Base-by-base conservation (phyloP, 2,329 filamentous ascomycete species). In the Fragosphaeria purpurea region DNA sequence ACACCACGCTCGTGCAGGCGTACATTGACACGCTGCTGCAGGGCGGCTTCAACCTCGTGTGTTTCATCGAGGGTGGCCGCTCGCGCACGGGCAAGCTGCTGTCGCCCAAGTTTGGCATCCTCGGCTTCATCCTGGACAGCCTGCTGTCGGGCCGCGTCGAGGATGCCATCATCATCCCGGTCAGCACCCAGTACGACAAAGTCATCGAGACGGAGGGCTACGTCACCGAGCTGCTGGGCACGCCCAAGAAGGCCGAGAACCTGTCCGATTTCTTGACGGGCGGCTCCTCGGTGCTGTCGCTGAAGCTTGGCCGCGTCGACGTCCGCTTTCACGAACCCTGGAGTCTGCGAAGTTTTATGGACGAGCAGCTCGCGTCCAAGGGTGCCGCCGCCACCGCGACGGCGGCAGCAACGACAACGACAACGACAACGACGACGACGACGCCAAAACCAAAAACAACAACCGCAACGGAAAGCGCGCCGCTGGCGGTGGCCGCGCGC, bases 201-300 rank as follows among this genome's bases (percentile, higher is more conserved):
- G 93, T 98, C 50, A 94, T 98, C 53, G 93, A 98, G 66, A 95
- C 94, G 1, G 89, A 95, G 66, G 93, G 89, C 5, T 98, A 98
- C 62, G 91, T 97, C 43, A 93, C 83, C 37, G 93, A 98, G 65
- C 77, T 98, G 2, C 76, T 98, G 0, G 93, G 93, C 4, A 84
- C 94, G 55, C 93, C 93, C 0, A 98, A 98, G 67, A 88, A 88
- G 61, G 95, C 95, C 63, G 93, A 98, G 63, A 96, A 95, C 55
- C 70, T 98, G 39, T 79, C 83, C 37, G 88, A 94, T 60, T 95
- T 98, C 59, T 69, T 98, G n/a, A 85, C 85, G 1, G 81, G 88
- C 33, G 77, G 78, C 4, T 94, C 89, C 0, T 95, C 88, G 0
- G 84, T 98, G 2, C 71, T 98, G 5, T 95, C 88, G 0, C 70